Conservation (phyloP, 257 asterid species). For the Salvia splendens region DNA sequence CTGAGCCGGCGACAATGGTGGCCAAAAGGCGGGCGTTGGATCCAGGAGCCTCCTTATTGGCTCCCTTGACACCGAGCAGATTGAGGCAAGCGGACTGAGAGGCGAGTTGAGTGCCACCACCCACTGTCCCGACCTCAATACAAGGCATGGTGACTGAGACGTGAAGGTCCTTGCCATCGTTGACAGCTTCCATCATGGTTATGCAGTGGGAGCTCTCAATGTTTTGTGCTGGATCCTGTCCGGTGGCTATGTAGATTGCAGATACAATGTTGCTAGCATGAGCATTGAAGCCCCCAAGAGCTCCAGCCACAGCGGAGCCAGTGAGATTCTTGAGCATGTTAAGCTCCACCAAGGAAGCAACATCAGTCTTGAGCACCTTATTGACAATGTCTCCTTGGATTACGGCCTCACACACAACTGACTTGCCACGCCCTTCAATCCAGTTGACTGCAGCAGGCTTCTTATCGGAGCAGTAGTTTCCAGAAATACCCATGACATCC, state of each 20-base stretch:
- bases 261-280: conserved; percentile 49
- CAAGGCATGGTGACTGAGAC: conserved; percentile 49
- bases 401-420: conserved; percentile 49
- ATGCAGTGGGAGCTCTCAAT: conserved; percentile 53
- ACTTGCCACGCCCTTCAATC: conserved; percentile 52
- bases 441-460: conserved; percentile 50
- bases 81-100: conserved; percentile 50
- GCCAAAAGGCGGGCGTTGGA: conserved; percentile 43
- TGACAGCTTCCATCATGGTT: conserved; percentile 53
- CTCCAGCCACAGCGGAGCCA: conserved; percentile 54
- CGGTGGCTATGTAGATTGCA: conserved; percentile 42
- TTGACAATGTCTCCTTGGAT: conserved; percentile 39
- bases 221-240: conserved; percentile 48
- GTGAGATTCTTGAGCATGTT: conserved; percentile 54
- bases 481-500: conserved; percentile 53
- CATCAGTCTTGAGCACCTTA: conserved; percentile 45
- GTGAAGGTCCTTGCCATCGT: conserved; percentile 47
- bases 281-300: conserved; percentile 50
- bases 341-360: conserved; percentile 46
- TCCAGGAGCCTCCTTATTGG: conserved; percentile 44
- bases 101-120: conserved; percentile 50
- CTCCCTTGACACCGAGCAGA: conserved; percentile 48
- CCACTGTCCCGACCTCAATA: conserved; percentile 47
- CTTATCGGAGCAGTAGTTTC: conserved; percentile 48
- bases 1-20: conserved; percentile 45